Percentiles rank a stretch among this genome's conserved stretches.
Evolutionary conservation across 1,139 yeast genomes (phyloP).

Genomic region (Blastobotrys indianensis): DNA sequence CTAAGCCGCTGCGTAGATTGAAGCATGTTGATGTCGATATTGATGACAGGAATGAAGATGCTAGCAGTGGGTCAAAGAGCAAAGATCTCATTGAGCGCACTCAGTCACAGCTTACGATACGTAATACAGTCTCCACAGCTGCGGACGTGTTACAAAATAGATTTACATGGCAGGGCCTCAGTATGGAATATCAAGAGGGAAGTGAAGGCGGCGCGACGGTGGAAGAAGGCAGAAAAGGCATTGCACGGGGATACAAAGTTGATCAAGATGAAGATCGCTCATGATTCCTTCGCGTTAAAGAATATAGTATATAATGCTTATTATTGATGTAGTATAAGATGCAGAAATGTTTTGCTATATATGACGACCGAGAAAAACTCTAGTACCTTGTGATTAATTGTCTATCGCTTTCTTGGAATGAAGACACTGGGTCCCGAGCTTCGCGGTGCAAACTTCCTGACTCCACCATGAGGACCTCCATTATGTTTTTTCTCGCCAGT

Average conservation of each 20-base stretch:
- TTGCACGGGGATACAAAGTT: constrained; percentile 76
- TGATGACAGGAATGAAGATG: constrained; percentile 31
- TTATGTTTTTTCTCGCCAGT: neutral
- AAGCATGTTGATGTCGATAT: constrained; percentile 56
- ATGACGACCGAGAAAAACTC: neutral
- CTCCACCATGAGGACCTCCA: neutral
- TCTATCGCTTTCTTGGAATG: constrained; percentile 4
- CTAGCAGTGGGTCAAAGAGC: constrained; percentile 23
- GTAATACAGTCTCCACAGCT: constrained; percentile 82
- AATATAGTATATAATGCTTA: constrained; percentile 3
- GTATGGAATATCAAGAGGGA: constrained; percentile 45
- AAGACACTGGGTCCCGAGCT: constrained; percentile 2
- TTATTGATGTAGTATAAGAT: neutral
- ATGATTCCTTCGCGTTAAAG: neutral
- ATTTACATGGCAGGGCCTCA: constrained; percentile 71
- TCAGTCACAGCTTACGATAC: constrained; percentile 56
- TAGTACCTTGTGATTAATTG: neutral
- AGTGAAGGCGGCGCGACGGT: constrained; percentile 45
- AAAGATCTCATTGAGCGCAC: constrained; percentile 52
- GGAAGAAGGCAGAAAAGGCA: constrained; percentile 78
- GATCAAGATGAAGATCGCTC: constrained; percentile 12
- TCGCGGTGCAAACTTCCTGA: neutral
- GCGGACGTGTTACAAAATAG: constrained; percentile 69
- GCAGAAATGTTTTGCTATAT: neutral
- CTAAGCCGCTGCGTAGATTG: constrained; percentile 66